These are phyloP conservation scores for Nemania bipapillata DNA, from an alignment of 2,329 filamentous ascomycete species.

Conservation along the genomic window DNA sequence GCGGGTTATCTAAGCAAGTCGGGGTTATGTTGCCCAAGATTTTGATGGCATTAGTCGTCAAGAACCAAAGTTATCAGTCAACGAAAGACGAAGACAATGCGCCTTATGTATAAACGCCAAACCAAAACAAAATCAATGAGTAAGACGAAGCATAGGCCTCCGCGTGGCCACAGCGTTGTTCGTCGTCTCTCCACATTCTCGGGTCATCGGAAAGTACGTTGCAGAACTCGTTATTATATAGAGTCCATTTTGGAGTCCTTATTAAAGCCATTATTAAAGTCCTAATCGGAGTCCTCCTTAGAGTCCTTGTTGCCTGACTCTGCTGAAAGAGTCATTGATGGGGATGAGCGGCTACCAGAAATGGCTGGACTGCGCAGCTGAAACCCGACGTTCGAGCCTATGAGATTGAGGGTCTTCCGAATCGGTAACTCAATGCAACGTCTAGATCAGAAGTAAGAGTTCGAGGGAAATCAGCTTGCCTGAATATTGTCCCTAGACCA, in stretches of 20 bases:
- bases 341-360: not conserved
- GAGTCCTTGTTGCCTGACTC: not conserved
- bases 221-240: not conserved
- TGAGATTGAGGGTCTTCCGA: too few species aligned
- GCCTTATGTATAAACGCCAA: slow-evolving; percentile 15
- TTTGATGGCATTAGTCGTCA: not conserved
- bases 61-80: not conserved
- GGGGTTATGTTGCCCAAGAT: not conserved
- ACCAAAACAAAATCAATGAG: not conserved
- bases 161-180: slow-evolving; percentile 1
- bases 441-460: too few species aligned
- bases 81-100: not conserved
- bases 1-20: not conserved
- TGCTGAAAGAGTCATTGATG: slow-evolving; percentile 6
- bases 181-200: not conserved
- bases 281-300: not conserved
- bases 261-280: not conserved
- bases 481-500: not conserved
- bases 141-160: slow-evolving; percentile 1
- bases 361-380: not conserved
- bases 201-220: slow-evolving; percentile 15
- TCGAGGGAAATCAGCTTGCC: slow-evolving; percentile 4
- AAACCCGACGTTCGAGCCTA: not conserved
- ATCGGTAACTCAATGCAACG: too few species aligned
- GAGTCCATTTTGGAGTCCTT: not conserved